Percentiles rank a stretch among this genome's conserved stretches.
These are phyloP conservation scores for Boletus mariae DNA, from an alignment of 1,284 basidiomycete species.

Conservation along the genomic window DNA sequence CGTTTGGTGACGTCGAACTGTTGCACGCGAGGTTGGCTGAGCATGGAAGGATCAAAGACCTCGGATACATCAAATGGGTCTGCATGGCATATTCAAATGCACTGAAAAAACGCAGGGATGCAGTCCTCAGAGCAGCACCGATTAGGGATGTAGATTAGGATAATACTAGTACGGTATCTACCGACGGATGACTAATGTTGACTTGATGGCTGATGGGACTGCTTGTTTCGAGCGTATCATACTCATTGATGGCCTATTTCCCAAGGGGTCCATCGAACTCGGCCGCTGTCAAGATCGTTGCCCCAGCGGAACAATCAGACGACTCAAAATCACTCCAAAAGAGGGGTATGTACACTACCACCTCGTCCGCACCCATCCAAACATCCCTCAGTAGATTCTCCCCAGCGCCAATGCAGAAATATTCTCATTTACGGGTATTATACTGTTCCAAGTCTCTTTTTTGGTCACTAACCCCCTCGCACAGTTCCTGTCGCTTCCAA, in stretches of 20 bases:
- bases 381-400: constrained; percentile 45
- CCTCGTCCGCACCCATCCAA: constrained; percentile 8
- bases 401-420: constrained; percentile 81
- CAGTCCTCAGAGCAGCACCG: constrained; percentile 35
- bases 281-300: constrained; percentile 53
- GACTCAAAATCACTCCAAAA: constrained; percentile 36
- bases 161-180: constrained; percentile 6
- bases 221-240: background rate
- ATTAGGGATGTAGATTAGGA: constrained; percentile 8
- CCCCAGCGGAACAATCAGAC: constrained; percentile 41
- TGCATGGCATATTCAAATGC: constrained; percentile 65
- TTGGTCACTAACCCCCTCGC: constrained; percentile 6
- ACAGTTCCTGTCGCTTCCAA: constrained; percentile 79
- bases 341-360: constrained; percentile 37
- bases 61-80: constrained; percentile 63
- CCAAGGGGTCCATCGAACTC: constrained; percentile 43
- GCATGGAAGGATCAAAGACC: constrained; percentile 38
- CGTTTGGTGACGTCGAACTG: constrained; percentile 61
- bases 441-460: background rate
- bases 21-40: constrained; percentile 62
- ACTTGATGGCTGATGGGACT: background rate
- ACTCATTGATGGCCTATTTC: constrained; percentile 38
- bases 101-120: constrained; percentile 54
- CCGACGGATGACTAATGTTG: background rate
- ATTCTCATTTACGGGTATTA: constrained; percentile 82